A percentile compares a stretch with the other conserved stretches of the same genome.
Evolutionary conservation across 2,329 filamentous ascomycete species (phyloP).

Genomic region (Gaeumannomyces sp.): DNA sequence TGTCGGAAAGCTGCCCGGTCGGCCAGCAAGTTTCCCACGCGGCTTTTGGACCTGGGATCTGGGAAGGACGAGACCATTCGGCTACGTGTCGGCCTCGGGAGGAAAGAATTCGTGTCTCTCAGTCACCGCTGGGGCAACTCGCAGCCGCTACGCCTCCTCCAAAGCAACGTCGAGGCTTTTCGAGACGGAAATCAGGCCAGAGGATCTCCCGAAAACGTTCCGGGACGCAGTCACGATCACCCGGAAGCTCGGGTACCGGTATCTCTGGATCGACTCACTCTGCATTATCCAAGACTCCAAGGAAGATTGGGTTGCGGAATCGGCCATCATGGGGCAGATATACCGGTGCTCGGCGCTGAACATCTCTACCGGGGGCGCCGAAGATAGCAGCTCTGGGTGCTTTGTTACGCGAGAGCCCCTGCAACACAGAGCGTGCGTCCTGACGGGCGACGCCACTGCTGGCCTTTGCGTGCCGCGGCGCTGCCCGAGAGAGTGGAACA

Average conservation of each 20-base stretch:
- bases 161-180: neutral
- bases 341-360: neutral
- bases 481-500: neutral
- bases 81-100: too few relatives aligned
- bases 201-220: conserved; percentile 9
- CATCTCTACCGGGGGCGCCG: neutral
- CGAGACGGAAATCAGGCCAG: too few relatives aligned
- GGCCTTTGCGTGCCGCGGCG: too few relatives aligned
- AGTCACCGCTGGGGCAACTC: conserved; percentile 17
- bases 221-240: conserved; percentile 15
- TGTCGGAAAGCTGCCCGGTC: too few relatives aligned
- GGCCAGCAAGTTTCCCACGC: too few relatives aligned
- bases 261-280: conserved; percentile 18
- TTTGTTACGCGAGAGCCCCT: too few relatives aligned
- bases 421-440: too few relatives aligned
- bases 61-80: too few relatives aligned
- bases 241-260: conserved; percentile 11
- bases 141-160: neutral
- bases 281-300: conserved; percentile 11
- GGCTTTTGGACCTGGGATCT: too few relatives aligned
- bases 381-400: too few relatives aligned
- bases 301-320: neutral
- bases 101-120: conserved; percentile 12
- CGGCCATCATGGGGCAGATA: conserved; percentile 7
- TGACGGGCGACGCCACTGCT: too few relatives aligned